Base-by-base conservation (phyloP, 106 monocot species). In the Platanthera zijinensis region DNA sequence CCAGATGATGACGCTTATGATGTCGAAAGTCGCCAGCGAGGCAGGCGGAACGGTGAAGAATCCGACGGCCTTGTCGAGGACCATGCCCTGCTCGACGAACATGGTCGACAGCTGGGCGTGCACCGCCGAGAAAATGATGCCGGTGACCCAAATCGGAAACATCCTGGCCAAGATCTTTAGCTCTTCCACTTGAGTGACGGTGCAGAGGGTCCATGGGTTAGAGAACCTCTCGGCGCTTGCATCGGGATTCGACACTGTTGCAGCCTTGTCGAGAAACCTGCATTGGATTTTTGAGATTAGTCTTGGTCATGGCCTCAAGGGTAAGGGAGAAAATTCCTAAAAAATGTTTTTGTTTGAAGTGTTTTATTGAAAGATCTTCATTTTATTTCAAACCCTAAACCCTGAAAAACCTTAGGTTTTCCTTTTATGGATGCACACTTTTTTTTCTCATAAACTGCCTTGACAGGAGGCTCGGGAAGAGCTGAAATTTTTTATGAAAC, bases 41-140 rank as follows among this genome's bases (percentile, higher is more conserved):
- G 91, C 91, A 22, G 91, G 91, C 28, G 91, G 91, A 6, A 91
- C 80, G 25, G 79, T 59, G 76, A 91, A 82, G 51, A 82, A 80
- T 30, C 82, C 86, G 8, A 86, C 22, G 0, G 12, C 25, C 5
- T 73, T 88, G 49, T 91, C 74, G 3, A 91, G 79, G 74, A 86
- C 86, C 91, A 86, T 86, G n/a, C 91, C 91, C 74, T 91, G 91
- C 71, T 91, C 86, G 2, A 91, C 45, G 50, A 91, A 91, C 88
- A 91, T 85, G 17, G 87, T 75, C 28, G 88, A 83, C 17, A 77
- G 81, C 39, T 91, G 88, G 21, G 86, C 83, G 57, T 84, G 82
- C 0, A 88, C 86, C 0, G 86, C 85, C 1, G 82, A 78, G 79
- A 88, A 91, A 4, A 84, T 64, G 50, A 90, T 85, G 51, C 82